Base-by-base conservation (phyloP, 1,284 basidiomycete species). In the Austroboletus niveus region DNA sequence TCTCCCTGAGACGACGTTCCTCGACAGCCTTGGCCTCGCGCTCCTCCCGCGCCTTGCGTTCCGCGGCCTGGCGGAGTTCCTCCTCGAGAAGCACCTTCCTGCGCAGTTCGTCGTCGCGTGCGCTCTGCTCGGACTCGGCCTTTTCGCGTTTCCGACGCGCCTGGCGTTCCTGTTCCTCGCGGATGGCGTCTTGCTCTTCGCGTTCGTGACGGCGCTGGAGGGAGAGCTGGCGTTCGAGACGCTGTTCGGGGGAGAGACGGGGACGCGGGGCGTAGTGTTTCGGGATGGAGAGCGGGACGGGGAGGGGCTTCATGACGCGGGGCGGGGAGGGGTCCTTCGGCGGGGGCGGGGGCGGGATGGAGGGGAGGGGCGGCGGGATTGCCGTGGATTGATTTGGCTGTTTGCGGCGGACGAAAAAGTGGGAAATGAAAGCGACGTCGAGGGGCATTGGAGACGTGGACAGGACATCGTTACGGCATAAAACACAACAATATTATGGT, bases 141-240 rank as follows among this genome's bases (percentile, higher is more conserved):
- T 80, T 82, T 61, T 78, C 70, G 30, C 66, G 65, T 58, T 71
- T 78, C 12, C 73, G 65, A 9, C 71, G 73, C 0, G 69, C 70
- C 60, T 82, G 80, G 39, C 76, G 73, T 57, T 75, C 71, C 12
- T 66, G 74, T 57, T 87, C 85, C 57, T 80, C 78, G 49, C 63
- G 68, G 30, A 72, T 40, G 6, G 77, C 76, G 51, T 75, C 69
- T 43, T 70, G 63, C 52, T 83, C 81, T 54, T 84, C 84, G 35
- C 63, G 59, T 55, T 80, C 73, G 24, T 69, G 71, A 52, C 73
- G 72, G 34, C 63, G 64, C 49, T 76, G 71, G 31, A 67, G 60
- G 47, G 75, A 75, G 56, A 69, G 65, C 42, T 74, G 65, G 45
- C 71, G 69, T 17, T 66, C 69, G 24, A 75, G 72, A 22, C 75